Base-by-base conservation (phyloP, 1,284 basidiomycete genomes). In the Melampsora medusae region DNA sequence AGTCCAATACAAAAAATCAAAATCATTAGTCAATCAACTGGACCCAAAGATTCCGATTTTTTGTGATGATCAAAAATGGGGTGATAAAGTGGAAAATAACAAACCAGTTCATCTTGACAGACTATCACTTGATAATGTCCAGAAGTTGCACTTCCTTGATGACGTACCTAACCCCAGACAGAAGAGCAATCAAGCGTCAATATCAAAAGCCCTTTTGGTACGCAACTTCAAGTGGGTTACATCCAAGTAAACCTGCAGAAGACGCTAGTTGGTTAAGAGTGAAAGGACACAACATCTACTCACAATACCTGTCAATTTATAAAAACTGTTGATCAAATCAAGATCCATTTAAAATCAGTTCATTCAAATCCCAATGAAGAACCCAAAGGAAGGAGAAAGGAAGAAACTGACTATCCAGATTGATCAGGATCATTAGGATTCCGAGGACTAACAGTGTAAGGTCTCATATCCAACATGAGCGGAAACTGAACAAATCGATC, bases 111-210 rank as follows among this genome's bases (percentile, higher is more conserved):
- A 49, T 76, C 73, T 64, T 76, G 73, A 28, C 60, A 76, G 6
- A 76, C 59, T 4, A 76, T 69, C 19, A 60, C 73, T 53, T 69
- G 67, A 50, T 76, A 76, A 22, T 76, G 73, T 16, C 73, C 73
- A 14, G 73, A 69, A n/a, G 73, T 31, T 9, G 67, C 67, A 61
- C 48, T 76, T 35, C 73, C 73, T 64, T 76, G 73, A 22, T 76
- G 73, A 49, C 67, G 35, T 4, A 76, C 73, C 73, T 76, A 14
- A 56, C 4, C 7, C 5, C 3, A n/a, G n/a, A n/a, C 10, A 68
- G n/a, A 33, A 33, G n/a, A 14, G 38, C 17, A 12, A 33, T 16
- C 17, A 42, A 17, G 28, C 31, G n/a, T n/a, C 49, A 50, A 56
- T 14, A 22, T 25, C 25, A 50, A 71, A 35, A 7, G 7, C 38